Conservation (phyloP, 192 early-diverging fungal genomes). For the Umbelopsis isabellina region DNA sequence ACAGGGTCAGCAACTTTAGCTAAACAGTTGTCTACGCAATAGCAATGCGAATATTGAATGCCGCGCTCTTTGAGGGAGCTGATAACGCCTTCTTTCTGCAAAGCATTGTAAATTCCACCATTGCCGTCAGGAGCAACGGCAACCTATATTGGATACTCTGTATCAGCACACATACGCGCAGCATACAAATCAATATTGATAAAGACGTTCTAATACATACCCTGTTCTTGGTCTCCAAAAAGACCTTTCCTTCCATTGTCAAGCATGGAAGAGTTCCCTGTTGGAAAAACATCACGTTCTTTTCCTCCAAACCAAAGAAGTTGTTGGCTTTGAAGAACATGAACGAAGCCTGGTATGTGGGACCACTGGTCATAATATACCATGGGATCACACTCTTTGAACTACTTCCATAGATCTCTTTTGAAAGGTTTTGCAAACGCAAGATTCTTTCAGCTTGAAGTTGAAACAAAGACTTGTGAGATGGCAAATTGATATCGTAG, state of each 20-base stretch:
- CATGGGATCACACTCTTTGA: slow-evolving; percentile 75
- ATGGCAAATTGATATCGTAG: slow-evolving; percentile 90
- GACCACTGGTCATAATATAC: slow-evolving; percentile 99
- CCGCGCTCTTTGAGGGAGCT: slow-evolving; percentile 79
- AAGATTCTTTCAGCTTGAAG: slow-evolving; percentile 90
- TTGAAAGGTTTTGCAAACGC: slow-evolving; percentile 71
- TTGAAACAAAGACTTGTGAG: slow-evolving; percentile 86
- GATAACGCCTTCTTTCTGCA: slow-evolving; percentile 82
- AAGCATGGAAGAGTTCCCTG: slow-evolving; percentile 96
- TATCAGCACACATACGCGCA: too few species aligned
- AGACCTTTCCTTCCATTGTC: slow-evolving; percentile 88
- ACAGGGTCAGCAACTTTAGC: slow-evolving; percentile 96
- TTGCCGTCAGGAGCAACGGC: slow-evolving; percentile 89
- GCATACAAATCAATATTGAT: neutral
- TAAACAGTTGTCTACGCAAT: slow-evolving; percentile 98
- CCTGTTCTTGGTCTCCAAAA: slow-evolving; percentile 79
- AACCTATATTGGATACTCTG: slow-evolving; percentile 41
- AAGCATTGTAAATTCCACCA: slow-evolving; percentile 95
- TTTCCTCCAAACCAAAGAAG: slow-evolving; percentile 85
- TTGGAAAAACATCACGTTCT: slow-evolving; percentile 95
- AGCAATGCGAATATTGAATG: slow-evolving; percentile 89
- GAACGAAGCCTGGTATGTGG: slow-evolving; percentile 81
- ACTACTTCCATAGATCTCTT: neutral
- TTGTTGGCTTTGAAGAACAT: slow-evolving; percentile 76
- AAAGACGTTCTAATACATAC: neutral